Base-by-base conservation (phyloP, 139 green algal genomes). In the Trebouxia sp. region DNA sequence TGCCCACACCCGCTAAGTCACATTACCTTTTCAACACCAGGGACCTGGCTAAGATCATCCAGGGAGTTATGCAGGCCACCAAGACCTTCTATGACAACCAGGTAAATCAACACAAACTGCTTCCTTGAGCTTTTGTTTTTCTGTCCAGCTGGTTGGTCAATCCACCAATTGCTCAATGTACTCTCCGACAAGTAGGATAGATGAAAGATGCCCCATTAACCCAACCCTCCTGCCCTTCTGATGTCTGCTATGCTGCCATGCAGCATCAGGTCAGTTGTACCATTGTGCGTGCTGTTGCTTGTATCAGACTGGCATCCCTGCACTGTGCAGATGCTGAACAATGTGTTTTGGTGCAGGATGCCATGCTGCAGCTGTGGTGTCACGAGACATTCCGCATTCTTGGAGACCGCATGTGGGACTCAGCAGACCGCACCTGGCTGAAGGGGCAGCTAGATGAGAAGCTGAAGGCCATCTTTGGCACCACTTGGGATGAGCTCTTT, bases 11-110 rank as follows among this genome's bases (percentile, higher is more conserved):
- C 30, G 85, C 84, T 74, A 97, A 97, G 90, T 90, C 80, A 65
- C 91, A 95, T 82, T 97, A 97, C 88, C 86, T 95, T 39, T 97
- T 97, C 87, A 97, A 97, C 85, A 95, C 90, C 24, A 83, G 93
- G 8, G 93, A 97, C 78, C 83, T 97, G 65, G 88, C 90, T 81
- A 94, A 93, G 86, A 88, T 96, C 74, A 89, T 94, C 43, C 87
- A 92, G 82, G 91, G 91, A 76, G 78, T 93, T 81, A 92, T 92
- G 87, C 85, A 92, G 80, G 92, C 90, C 66, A 92, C 81, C 79
- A 90, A 93, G 84, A 79, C 87, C 3, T 96, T 92, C 85, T 96
- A 94, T 86, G 92, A 95, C 85, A 90, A 80, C 51, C 75, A 80
- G 75, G 75, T 80, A 42, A 9, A 11, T 39, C n/a, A n/a, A n/a